Evolutionary conservation across 352 stramenopile genomes (phyloP).

Genomic region (Phytophthora kernoviae): DNA sequence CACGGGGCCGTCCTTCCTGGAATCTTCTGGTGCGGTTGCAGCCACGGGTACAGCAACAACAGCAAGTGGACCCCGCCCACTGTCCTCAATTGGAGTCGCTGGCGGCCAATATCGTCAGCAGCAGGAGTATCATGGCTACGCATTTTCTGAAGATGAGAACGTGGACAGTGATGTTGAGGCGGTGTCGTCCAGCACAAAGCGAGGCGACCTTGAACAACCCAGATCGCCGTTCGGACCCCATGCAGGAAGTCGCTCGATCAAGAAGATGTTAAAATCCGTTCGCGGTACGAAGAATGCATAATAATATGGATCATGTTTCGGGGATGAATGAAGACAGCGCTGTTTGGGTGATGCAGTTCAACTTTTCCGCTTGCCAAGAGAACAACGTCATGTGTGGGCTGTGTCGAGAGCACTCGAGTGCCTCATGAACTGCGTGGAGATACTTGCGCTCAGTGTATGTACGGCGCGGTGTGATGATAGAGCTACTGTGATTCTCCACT

Average conservation of each 20-base stretch:
- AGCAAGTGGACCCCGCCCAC: slow-evolving; percentile 8
- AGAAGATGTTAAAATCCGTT: slow-evolving; percentile 84
- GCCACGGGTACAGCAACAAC: slow-evolving; percentile 12
- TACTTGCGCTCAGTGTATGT: slow-evolving; percentile 31
- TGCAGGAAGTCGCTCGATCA: slow-evolving; percentile 38
- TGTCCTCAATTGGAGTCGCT: slow-evolving; percentile 15
- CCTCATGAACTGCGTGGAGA: slow-evolving; percentile 5
- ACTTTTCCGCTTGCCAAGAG: slow-evolving; percentile 1
- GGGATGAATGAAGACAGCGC: slow-evolving; percentile 5
- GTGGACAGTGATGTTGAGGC: slow-evolving; percentile 69
- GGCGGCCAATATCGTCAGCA: slow-evolving; percentile 1
- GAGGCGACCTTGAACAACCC: slow-evolving; percentile 9
- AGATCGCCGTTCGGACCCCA: slow-evolving; percentile 28
- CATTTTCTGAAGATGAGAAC: slow-evolving; percentile 81
- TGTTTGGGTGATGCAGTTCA: slow-evolving; percentile 17
- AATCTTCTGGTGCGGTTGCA: slow-evolving; percentile 16
- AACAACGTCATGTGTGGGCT: neutral
- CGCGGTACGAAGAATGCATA: slow-evolving; percentile 72
- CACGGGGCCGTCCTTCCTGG: slow-evolving; percentile 25
- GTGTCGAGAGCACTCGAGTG: slow-evolving; percentile 6
- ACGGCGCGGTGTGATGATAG: slow-evolving; percentile 31
- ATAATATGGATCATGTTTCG: slow-evolving; percentile 12
- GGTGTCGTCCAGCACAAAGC: slow-evolving; percentile 35
- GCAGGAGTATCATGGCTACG: slow-evolving; percentile 73
- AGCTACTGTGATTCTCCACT: slow-evolving; percentile 37